Evolutionary conservation across 306 rosid species (phyloP).

Genomic region (Psophocarpus tetragonolobus): DNA sequence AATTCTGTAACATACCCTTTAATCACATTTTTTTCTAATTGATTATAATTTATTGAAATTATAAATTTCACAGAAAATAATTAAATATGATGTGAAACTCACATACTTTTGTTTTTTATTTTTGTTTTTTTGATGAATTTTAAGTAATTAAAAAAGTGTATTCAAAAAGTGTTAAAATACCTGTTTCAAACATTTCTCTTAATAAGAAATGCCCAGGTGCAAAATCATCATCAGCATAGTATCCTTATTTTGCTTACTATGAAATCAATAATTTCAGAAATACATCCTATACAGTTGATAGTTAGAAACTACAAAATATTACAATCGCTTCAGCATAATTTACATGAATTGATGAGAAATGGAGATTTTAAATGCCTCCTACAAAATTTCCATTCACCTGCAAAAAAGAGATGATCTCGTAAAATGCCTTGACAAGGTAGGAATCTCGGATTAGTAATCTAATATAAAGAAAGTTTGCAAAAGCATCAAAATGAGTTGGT

Average conservation of each 20-base stretch:
- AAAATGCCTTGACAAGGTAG: slow-evolving; percentile 31
- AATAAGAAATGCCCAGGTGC: slow-evolving; percentile 2
- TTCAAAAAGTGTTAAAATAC: no score
- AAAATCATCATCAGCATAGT: not conserved
- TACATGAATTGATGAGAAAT: slow-evolving; percentile 30
- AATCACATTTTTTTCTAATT: no score
- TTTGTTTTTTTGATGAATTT: no score
- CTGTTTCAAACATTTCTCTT: no score
- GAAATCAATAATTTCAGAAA: slow-evolving; percentile 28
- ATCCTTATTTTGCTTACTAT: slow-evolving; percentile 29
- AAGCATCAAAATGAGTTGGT: slow-evolving; percentile 43
- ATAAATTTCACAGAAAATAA: no score
- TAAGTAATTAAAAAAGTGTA: no score
- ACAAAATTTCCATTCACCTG: slow-evolving; percentile 21
- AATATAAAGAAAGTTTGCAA: slow-evolving; percentile 20
- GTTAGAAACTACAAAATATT: slow-evolving; percentile 40
- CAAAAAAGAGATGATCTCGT: slow-evolving; percentile 24
- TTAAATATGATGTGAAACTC: no score
- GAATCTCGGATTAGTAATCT: slow-evolving; percentile 13
- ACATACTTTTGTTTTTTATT: no score
- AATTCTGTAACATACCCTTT: no score
- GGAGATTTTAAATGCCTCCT: slow-evolving; percentile 33
- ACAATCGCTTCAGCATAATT: slow-evolving; percentile 30
- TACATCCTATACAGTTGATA: slow-evolving; percentile 36
- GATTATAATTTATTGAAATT: no score